Evolutionary conservation across 2,329 filamentous ascomycete species (phyloP).

Genomic region (Hypoxylon sp.): DNA sequence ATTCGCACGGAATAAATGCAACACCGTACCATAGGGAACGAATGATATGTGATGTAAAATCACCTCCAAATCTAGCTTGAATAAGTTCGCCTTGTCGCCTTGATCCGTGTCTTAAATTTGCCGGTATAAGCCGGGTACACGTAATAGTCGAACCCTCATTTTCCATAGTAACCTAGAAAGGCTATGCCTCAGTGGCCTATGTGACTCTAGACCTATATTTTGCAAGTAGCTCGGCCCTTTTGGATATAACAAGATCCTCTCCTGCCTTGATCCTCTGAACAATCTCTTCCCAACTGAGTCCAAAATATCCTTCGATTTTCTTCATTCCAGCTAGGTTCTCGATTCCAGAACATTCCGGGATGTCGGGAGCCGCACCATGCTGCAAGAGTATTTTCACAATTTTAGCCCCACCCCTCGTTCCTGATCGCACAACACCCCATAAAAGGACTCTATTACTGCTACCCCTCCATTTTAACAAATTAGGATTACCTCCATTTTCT

Average conservation of each 20-base stretch:
- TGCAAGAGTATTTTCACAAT: conserved; percentile 13
- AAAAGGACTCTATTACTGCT: too few species aligned
- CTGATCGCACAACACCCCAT: not conserved
- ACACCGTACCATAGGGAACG: too few species aligned
- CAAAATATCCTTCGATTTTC: conserved; percentile 6
- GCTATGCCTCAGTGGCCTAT: too few species aligned
- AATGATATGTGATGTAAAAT: too few species aligned
- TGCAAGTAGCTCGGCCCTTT: too few species aligned
- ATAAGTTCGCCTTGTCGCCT: too few species aligned
- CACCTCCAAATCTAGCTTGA: too few species aligned
- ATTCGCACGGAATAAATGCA: not conserved
- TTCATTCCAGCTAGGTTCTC: not conserved
- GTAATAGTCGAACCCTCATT: too few species aligned
- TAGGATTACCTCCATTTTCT: conserved; percentile 20
- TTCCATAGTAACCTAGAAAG: not conserved
- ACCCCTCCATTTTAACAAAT: too few species aligned
- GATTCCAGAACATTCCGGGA: not conserved
- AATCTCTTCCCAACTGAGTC: conserved; percentile 14
- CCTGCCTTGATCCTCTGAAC: conserved; percentile 7
- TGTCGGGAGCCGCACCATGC: conserved; percentile 1
- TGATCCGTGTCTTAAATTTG: too few species aligned
- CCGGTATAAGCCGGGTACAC: too few species aligned
- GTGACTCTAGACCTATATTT: too few species aligned
- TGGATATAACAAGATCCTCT: conserved; percentile 17
- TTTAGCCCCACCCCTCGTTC: not conserved